Base-by-base conservation (phyloP, 2,329 filamentous ascomycete species). In the Aspergillus floridensis region DNA sequence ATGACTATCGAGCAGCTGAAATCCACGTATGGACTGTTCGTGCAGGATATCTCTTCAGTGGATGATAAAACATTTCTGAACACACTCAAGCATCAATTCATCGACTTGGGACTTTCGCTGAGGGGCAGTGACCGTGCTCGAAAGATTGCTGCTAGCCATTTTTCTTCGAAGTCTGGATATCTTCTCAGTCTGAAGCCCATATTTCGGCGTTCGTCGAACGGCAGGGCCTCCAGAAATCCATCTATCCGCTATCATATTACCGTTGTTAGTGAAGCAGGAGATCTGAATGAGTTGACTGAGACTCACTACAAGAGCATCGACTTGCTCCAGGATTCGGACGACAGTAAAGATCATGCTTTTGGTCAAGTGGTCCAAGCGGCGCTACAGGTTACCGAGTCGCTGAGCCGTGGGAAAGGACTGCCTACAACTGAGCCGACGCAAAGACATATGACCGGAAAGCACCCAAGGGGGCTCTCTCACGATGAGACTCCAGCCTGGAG, bases 81-180 rank as follows among this genome's bases (percentile, higher is more conserved):
- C 1, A 41, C 19, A 12, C 51, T 61, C 12, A 32, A 54, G 11
- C 46, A 51, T 11, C 47, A 61, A 21, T 52, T 55, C 47, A 56
- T 61, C 31, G 59, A 61, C 21, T 21, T 61, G 11, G 59, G 59
- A 14, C 26, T 61, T n/a, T 61, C 51, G 1, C 21, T 61, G 11
- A 19, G 35, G n/a, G 52, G 59, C 26, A 44, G 44, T 32, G 56
- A 49, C 12, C 32, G n/a, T n/a, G 12, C 47, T 59, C 21, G 29
- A 16, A 46, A 44, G n/a, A 38, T 26, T 22, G 59, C 55, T 19
- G 58, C 48, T 3, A 44, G 46, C 11, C 32, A 58, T 47, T 59
- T 54, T 41, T 59, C 58, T 31, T 55, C 52, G 1, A 14, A 21
- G 22, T 52, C 59, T 10, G 46, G 48, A 7, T 22, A 29, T 21